Evolutionary conservation across 768 basidiomycete species (phyloP).

Genomic region (Pulveroboletus sp.): DNA sequence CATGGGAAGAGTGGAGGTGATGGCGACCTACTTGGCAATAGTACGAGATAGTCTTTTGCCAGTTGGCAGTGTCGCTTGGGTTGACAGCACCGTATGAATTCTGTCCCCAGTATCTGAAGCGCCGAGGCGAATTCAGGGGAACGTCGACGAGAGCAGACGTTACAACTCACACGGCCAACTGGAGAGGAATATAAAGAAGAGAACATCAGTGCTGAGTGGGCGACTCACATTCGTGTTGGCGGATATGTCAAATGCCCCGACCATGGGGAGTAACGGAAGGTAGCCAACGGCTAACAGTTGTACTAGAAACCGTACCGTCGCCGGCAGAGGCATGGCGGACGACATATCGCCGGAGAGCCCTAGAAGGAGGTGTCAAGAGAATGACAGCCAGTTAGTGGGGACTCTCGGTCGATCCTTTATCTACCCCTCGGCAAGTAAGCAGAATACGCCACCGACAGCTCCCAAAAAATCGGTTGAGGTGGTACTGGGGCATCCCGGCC

Average conservation of each 20-base stretch:
- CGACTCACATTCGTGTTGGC: slow-evolving; percentile 21
- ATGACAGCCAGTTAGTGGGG: too few relatives aligned
- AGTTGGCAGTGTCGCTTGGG: slow-evolving; percentile 25
- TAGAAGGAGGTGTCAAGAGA: background rate
- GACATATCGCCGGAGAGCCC: background rate
- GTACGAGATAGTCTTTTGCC: slow-evolving; percentile 30
- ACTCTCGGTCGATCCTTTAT: slow-evolving; percentile 8
- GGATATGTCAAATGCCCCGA: slow-evolving; percentile 13
- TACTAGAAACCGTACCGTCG: background rate
- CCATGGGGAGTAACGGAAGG: slow-evolving; percentile 1
- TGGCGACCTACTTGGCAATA: slow-evolving; percentile 27
- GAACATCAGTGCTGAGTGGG: background rate
- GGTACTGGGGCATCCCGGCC: background rate
- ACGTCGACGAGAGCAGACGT: background rate
- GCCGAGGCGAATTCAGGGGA: background rate
- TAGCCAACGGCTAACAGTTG: background rate
- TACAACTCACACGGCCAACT: slow-evolving; percentile 18
- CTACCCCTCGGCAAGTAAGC: background rate
- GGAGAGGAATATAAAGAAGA: background rate
- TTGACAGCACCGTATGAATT: slow-evolving; percentile 35
- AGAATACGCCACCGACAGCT: background rate
- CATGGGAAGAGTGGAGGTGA: background rate
- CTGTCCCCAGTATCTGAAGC: slow-evolving; percentile 35
- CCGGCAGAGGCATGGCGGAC: background rate
- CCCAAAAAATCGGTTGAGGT: background rate